These are phyloP conservation scores for Rhizoclosmatium globosum DNA, from an alignment of 192 early-diverging fungal species.

Conservation along the genomic window DNA sequence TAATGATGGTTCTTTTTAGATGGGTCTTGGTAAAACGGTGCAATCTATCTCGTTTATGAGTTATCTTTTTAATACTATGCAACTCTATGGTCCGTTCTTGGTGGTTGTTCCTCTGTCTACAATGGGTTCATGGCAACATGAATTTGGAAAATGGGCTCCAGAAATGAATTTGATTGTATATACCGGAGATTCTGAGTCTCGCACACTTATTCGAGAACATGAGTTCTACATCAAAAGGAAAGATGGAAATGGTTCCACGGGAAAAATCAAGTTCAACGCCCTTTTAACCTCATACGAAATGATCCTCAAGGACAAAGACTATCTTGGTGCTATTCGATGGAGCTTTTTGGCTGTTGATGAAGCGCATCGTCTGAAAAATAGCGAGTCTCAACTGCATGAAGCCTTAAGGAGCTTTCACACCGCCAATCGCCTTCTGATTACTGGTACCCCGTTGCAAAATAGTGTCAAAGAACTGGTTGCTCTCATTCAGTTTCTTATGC, in stretches of 20 bases:
- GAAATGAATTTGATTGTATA: slow-evolving; percentile 92
- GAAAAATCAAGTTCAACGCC: slow-evolving; percentile 84
- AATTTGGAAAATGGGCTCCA: slow-evolving; percentile 93
- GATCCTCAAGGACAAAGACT: slow-evolving; percentile 87
- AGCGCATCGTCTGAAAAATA: slow-evolving; percentile 97
- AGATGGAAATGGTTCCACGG: not conserved
- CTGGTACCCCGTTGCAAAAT: slow-evolving; percentile 99
- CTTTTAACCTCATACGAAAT: slow-evolving; percentile 96
- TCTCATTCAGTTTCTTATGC: slow-evolving; percentile 93
- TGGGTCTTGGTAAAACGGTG: slow-evolving; percentile 94
- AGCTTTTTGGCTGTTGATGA: slow-evolving; percentile 95
- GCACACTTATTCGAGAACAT: slow-evolving; percentile 90
- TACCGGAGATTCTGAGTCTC: slow-evolving; percentile 81
- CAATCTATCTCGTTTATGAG: slow-evolving; percentile 95
- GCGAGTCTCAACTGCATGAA: slow-evolving; percentile 93
- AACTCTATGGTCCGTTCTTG: slow-evolving; percentile 92
- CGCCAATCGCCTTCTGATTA: slow-evolving; percentile 91
- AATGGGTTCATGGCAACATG: slow-evolving; percentile 93
- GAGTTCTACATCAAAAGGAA: slow-evolving; percentile 81
- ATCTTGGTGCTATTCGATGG: slow-evolving; percentile 88
- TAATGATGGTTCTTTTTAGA: slow-evolving; percentile 27
- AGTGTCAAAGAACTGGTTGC: slow-evolving; percentile 93
- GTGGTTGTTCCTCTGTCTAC: slow-evolving; percentile 98
- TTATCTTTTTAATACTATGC: slow-evolving; percentile 84
- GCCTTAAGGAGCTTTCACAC: slow-evolving; percentile 87